phyloP scores from a whole-genome alignment of 2,329 filamentous ascomycete species.

The Penicillium sp. region DNA sequence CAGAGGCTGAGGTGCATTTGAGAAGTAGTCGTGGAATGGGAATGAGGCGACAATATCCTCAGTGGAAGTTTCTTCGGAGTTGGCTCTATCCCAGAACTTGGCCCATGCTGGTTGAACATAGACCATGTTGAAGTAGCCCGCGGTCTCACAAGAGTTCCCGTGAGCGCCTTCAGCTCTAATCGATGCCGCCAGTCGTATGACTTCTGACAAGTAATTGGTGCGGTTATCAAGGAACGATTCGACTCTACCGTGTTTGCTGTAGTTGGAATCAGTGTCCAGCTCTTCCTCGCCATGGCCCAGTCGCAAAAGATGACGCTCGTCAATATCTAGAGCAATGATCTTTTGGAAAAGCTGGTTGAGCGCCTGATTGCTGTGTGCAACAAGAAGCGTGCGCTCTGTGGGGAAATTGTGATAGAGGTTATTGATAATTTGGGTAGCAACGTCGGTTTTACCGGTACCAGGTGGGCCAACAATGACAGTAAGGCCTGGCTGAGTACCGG shows the following conservation, averaged over 20 bases:
- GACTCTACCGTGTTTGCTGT: conserved; percentile 91
- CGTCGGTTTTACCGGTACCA: conserved; percentile 98
- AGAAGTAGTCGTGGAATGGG: conserved; percentile 86
- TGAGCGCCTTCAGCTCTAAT: conserved; percentile 91
- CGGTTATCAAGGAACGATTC: conserved; percentile 94
- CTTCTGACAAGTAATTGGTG: conserved; percentile 73
- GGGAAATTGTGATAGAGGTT: conserved; percentile 99
- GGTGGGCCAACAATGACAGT: conserved; percentile 94
- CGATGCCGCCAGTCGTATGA: conserved; percentile 80
- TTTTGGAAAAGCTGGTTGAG: conserved; percentile 97
- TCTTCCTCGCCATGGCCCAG: conserved; percentile 96
- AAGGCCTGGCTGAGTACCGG: conserved; percentile 89
- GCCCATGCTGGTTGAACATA: conserved; percentile 88
- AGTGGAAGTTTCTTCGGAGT: conserved; percentile 56
- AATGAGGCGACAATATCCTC: conserved; percentile 71
- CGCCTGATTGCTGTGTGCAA: conserved; percentile 97
- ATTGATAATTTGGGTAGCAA: conserved; percentile 97
- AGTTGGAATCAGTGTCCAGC: conserved; percentile 78
- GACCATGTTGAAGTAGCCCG: conserved; percentile 92
- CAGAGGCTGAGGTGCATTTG: conserved; percentile 80
- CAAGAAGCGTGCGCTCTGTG: conserved; percentile 81
- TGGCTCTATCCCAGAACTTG: conserved; percentile 71
- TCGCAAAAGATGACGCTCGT: conserved; percentile 87
- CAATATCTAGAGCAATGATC: conserved; percentile 93
- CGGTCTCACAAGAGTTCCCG: conserved; percentile 92